phyloP scores from a whole-genome alignment of 2,329 filamentous ascomycete species.

The Ceratocystiopsis sp. region DNA sequence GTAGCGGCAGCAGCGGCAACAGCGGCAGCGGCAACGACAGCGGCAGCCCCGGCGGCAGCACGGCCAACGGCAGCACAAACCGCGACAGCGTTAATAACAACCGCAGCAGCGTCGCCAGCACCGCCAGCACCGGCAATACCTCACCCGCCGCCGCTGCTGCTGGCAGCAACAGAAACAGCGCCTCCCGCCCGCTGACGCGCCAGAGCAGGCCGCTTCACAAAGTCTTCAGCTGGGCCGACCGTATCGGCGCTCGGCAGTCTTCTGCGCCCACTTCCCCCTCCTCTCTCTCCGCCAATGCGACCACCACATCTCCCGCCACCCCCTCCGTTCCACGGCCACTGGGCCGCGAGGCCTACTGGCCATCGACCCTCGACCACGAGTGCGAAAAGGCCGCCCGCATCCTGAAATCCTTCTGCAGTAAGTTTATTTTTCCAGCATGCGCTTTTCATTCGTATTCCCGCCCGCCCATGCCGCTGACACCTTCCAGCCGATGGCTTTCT shows the following conservation, averaged over 20 bases:
- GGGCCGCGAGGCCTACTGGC: slow-evolving; percentile 58
- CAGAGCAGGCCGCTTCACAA: slow-evolving; percentile 11
- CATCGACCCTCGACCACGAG: slow-evolving; percentile 56
- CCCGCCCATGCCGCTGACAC: slow-evolving; percentile 6
- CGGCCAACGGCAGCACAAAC: slow-evolving; percentile 1
- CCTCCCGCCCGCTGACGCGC: neutral
- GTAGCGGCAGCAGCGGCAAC: slow-evolving; percentile 2
- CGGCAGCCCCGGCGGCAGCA: neutral
- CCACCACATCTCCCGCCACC: slow-evolving; percentile 39
- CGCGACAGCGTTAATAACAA: neutral
- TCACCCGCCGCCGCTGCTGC: neutral
- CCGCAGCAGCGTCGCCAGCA: neutral
- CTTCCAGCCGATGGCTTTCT: slow-evolving; percentile 37
- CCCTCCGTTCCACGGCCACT: slow-evolving; percentile 56
- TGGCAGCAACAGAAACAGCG: slow-evolving; percentile 2
- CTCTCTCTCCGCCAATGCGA: slow-evolving; percentile 3
- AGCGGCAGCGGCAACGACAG: slow-evolving; percentile 1
- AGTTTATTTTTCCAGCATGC: slow-evolving; percentile 34
- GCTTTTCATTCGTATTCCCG: slow-evolving; percentile 3
- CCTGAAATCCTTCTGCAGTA: slow-evolving; percentile 62
- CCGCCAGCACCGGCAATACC: slow-evolving; percentile 1
- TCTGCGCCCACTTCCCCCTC: no score
- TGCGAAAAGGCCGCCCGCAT: slow-evolving; percentile 67
- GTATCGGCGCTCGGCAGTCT: neutral
- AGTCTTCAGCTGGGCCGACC: slow-evolving; percentile 18